Conservation (phyloP, 202 grass and related monocot genomes). For the Elaeis oleifera region DNA sequence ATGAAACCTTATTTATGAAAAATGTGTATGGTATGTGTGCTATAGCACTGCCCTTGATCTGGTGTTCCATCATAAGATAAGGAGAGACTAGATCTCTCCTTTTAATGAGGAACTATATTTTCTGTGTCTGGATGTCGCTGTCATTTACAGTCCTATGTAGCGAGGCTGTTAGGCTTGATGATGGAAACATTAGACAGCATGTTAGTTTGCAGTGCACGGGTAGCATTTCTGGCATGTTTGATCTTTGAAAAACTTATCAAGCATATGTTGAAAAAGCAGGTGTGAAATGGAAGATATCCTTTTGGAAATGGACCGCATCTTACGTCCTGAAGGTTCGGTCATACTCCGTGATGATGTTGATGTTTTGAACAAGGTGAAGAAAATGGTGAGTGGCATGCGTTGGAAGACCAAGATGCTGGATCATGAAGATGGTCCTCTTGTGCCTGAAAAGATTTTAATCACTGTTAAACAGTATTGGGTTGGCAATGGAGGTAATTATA, state of each 20-base stretch:
- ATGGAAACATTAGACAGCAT: too few species aligned
- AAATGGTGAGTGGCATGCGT: constrained; percentile 42
- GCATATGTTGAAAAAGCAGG: constrained; percentile 11
- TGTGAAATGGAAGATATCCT: constrained; percentile 76
- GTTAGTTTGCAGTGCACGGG: too few species aligned
- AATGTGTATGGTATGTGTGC: too few species aligned
- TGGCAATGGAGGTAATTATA: neutral
- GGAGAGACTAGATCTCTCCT: too few species aligned
- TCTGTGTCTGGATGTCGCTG: too few species aligned
- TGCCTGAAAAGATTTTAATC: constrained; percentile 60
- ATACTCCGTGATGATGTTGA: constrained; percentile 68
- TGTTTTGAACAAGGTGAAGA: constrained; percentile 59
- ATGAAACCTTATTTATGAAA: too few species aligned
- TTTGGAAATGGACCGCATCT: constrained; percentile 93
- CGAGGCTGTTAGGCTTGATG: too few species aligned
- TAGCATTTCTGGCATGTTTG: neutral
- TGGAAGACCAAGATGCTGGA: constrained; percentile 88
- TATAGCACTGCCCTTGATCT: too few species aligned
- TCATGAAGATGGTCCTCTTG: constrained; percentile 72
- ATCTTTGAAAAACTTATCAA: neutral
- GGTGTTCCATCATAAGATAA: too few species aligned
- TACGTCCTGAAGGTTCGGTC: constrained; percentile 76
- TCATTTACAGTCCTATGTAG: too few species aligned
- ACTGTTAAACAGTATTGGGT: constrained; percentile 79
- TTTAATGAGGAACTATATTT: too few species aligned